Percentiles rank a stretch among this genome's conserved stretches.
phyloP scores from a whole-genome alignment of 805 yeast genomes.

The Geotrichum ghanense region DNA sequence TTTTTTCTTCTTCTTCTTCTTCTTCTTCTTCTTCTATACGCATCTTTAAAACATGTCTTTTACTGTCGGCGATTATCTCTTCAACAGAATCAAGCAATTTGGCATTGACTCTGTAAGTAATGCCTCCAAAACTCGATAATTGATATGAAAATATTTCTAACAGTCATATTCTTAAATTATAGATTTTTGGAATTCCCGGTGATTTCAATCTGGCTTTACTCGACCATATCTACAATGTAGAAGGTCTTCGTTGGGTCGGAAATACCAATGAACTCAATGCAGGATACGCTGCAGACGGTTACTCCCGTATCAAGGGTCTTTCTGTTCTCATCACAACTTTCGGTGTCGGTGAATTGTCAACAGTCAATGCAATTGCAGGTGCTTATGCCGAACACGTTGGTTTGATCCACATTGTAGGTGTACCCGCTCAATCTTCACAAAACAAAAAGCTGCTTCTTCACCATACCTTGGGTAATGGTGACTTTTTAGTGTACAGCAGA shows the following conservation, averaged over 20 bases:
- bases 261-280: conserved; percentile 86
- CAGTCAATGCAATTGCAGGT: conserved; percentile 80
- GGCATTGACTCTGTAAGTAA: neutral
- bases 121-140: neutral
- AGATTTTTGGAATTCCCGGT: conserved; percentile 49
- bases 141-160: conserved; percentile 48
- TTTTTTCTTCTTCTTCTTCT: no score
- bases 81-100: neutral
- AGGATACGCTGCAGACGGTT: conserved; percentile 82
- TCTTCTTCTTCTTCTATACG: no score
- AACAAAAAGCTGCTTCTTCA: conserved; percentile 63
- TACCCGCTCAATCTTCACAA: conserved; percentile 66
- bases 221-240: conserved; percentile 51
- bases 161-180: no score
- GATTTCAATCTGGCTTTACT: conserved; percentile 48
- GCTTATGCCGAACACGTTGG: conserved; percentile 86
- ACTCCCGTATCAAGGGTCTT: conserved; percentile 69
- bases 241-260: conserved; percentile 74
- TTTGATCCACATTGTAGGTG: conserved; percentile 74
- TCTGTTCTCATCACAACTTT: conserved; percentile 71
- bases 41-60: neutral
- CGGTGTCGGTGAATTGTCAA: conserved; percentile 84
- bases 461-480: conserved; percentile 79
- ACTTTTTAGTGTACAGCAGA: conserved; percentile 64
- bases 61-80: neutral